Percentiles rank a stretch among this genome's conserved stretches.
Conservation (phyloP, 768 basidiomycete genomes). For the Xerocomus brunneocitrinus region DNA sequence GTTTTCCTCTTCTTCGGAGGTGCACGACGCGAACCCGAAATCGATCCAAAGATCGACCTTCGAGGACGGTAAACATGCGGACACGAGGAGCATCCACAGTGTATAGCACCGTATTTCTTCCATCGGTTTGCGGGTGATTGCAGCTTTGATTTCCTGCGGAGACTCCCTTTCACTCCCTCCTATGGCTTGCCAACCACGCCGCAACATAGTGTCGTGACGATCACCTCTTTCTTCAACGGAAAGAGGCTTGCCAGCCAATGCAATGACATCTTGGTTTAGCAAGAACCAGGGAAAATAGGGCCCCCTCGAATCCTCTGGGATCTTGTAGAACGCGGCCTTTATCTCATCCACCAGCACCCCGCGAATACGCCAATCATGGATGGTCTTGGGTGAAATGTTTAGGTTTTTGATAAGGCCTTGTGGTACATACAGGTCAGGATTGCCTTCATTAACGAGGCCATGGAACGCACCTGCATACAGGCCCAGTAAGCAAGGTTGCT, state of each 20-base stretch:
- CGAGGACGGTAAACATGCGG: neutral
- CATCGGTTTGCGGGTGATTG: neutral
- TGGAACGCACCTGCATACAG: slow-evolving; percentile 21
- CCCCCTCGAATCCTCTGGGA: slow-evolving; percentile 25
- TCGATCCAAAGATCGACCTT: slow-evolving; percentile 5
- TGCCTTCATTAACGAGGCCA: too few species aligned
- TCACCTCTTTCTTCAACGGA: neutral
- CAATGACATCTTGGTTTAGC: slow-evolving; percentile 30
- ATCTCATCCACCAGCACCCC: slow-evolving; percentile 35
- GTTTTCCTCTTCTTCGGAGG: slow-evolving; percentile 7
- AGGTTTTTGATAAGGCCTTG: slow-evolving; percentile 21
- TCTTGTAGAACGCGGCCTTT: slow-evolving; percentile 22
- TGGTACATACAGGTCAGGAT: neutral
- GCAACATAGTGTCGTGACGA: neutral
- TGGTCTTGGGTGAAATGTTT: slow-evolving; percentile 19
- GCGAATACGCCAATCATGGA: slow-evolving; percentile 29
- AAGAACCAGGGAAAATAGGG: slow-evolving; percentile 36
- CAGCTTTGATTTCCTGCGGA: neutral
- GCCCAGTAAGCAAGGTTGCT: slow-evolving; percentile 24
- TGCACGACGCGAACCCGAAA: slow-evolving; percentile 19
- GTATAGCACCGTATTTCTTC: neutral
- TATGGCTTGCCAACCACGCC: slow-evolving; percentile 5
- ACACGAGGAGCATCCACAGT: slow-evolving; percentile 2
- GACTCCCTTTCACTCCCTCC: slow-evolving; percentile 7
- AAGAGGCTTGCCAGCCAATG: slow-evolving; percentile 3